Base-by-base conservation (phyloP, 805 yeast species). In the Blastobotrys peoriensis region DNA sequence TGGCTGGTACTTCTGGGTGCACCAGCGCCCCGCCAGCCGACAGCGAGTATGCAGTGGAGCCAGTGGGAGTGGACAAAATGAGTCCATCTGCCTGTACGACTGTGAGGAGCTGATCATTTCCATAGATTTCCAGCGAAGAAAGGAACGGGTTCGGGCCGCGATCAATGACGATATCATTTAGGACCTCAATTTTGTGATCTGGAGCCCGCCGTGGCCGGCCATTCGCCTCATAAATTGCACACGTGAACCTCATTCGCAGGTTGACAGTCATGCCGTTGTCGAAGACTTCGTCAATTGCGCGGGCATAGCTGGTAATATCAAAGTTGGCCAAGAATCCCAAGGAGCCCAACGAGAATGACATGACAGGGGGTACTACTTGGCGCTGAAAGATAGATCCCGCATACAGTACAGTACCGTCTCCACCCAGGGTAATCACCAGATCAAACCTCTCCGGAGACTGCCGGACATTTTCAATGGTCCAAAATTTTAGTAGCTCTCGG, bases 11-110 rank as follows among this genome's bases (percentile, higher is more conserved):
- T 25, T 86, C 88, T 0, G 98, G 97, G 57, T 89, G 96, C 3
- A 91, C 95, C 40, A 91, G 72, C 0, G 96, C 83, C 1, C 98
- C 98, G 10, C 97, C 97, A 0, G 98, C 97, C 36, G 95, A 83
- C 40, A 91, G 69, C 1, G 96, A 88, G 63, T 91, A 91, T 0
- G 98, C 98, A 0, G 98, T 91, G 1, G 96, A 87, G 0, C 97
- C 97, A 0, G 97, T 88, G 3, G 97, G 97, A 0, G 97, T 88
- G 0, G 96, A 94, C 27, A 89, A 74, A 45, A 91, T 89, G 15
- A 89, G 68, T 0, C 97, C 97, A 64, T 89, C 97, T 1, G 96
- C 96, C 62, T 87, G 96, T 1, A 94, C 93, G 19, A 86, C 83
- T 0, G 98, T 89, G 45, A 89, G 68, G 25, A 88, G 67, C 8